These are phyloP conservation scores for Myochromella boudieri DNA, from an alignment of 768 basidiomycete species.

Conservation along the genomic window DNA sequence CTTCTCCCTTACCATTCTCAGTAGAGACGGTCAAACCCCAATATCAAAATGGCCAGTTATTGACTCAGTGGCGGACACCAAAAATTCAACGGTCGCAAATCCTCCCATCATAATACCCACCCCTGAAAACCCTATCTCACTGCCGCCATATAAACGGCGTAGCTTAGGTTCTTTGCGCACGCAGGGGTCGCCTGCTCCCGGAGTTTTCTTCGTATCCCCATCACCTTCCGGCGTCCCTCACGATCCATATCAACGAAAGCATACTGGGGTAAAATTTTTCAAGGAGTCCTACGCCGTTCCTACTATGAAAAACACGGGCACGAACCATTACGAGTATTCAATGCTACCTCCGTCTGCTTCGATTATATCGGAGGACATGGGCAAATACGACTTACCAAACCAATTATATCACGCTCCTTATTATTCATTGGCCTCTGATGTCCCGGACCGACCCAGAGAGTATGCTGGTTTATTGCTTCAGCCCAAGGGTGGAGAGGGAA, in stretches of 20 bases:
- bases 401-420: slow-evolving; percentile 77
- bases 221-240: background rate
- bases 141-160: slow-evolving; percentile 5
- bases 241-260: background rate
- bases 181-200: background rate
- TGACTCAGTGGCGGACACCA: too few species aligned
- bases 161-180: background rate
- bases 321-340: slow-evolving; percentile 48
- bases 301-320: slow-evolving; percentile 24
- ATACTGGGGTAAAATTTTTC: slow-evolving; percentile 13
- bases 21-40: too few species aligned
- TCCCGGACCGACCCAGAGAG: slow-evolving; percentile 66
- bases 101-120: too few species aligned
- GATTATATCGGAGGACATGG: slow-evolving; percentile 44
- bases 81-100: too few species aligned
- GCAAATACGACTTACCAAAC: slow-evolving; percentile 46
- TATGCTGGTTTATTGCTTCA: slow-evolving; percentile 79
- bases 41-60: too few species aligned
- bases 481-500: slow-evolving; percentile 62
- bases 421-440: slow-evolving; percentile 74
- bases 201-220: slow-evolving; percentile 8
- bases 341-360: slow-evolving; percentile 49
- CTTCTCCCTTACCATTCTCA: too few species aligned
- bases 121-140: too few species aligned
- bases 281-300: slow-evolving; percentile 27